Percentiles rank a stretch among this genome's conserved stretches.
phyloP scores from a whole-genome alignment of 2,329 filamentous ascomycete species.

The Rosellinia necatrix region DNA sequence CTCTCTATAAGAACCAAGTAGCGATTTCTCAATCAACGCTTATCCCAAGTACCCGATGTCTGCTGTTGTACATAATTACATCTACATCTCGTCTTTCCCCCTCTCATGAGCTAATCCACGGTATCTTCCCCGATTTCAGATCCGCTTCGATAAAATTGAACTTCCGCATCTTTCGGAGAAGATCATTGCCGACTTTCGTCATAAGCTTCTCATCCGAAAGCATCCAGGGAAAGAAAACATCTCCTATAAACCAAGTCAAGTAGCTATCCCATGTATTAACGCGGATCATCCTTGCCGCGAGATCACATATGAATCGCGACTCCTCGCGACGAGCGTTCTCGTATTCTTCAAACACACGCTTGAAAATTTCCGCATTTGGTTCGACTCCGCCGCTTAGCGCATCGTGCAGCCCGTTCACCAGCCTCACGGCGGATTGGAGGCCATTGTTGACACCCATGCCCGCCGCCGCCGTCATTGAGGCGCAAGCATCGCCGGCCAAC shows the following conservation, averaged over 20 bases:
- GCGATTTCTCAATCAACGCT: neutral
- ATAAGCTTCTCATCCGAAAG: constrained; percentile 4
- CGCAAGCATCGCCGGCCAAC: constrained; percentile 21
- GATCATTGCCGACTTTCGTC: neutral
- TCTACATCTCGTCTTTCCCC: too few species aligned
- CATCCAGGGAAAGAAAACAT: constrained; percentile 17
- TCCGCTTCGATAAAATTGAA: constrained; percentile 19
- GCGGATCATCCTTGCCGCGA: constrained; percentile 19
- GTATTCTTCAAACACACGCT: constrained; percentile 19
- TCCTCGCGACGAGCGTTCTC: constrained; percentile 21
- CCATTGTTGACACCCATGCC: constrained; percentile 26
- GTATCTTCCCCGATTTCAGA: constrained; percentile 21
- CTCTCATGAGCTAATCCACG: constrained; percentile 7
- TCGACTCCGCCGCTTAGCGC: neutral
- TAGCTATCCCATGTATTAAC: constrained; percentile 26
- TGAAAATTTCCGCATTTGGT: constrained; percentile 8
- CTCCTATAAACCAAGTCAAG: constrained; percentile 18
- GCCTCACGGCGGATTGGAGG: constrained; percentile 17
- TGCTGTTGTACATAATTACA: neutral
- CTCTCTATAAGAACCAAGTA: too few species aligned
- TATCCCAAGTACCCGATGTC: too few species aligned
- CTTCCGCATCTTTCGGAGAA: constrained; percentile 10
- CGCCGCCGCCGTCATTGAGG: constrained; percentile 23
- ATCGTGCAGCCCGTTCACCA: constrained; percentile 24
- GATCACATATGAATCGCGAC: constrained; percentile 3